A percentile compares a stretch with the other conserved stretches of the same genome.
Conservation (phyloP, 257 asterid species). For the Marsdenia floribunda region DNA sequence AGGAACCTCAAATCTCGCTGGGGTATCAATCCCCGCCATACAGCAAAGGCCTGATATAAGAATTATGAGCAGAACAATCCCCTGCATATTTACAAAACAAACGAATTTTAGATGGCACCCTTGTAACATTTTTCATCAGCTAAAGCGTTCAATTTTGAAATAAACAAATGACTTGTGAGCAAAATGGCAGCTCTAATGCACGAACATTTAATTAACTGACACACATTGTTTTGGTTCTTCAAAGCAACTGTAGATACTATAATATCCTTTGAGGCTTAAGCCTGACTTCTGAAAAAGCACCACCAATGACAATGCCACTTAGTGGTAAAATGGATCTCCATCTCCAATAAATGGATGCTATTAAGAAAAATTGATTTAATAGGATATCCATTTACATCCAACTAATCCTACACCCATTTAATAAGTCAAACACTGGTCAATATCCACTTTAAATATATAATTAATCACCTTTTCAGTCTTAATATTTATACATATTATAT, state of each 20-base stretch:
- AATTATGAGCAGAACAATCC: slow-evolving; percentile 75
- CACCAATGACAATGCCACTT: background rate
- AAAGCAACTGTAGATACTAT: background rate
- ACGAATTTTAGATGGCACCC: background rate
- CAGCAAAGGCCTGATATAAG: slow-evolving; percentile 96
- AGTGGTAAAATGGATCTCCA: too few relatives aligned
- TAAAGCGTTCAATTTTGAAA: background rate
- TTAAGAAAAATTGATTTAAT: too few relatives aligned
- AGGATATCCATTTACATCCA: too few relatives aligned
- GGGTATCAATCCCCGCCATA: slow-evolving; percentile 98
- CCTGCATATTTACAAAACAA: slow-evolving; percentile 45
- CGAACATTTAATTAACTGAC: background rate
- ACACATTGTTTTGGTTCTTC: background rate
- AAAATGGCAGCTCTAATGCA: background rate
- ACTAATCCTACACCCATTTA: too few relatives aligned
- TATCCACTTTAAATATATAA: too few relatives aligned
- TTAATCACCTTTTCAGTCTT: too few relatives aligned
- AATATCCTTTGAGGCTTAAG: background rate
- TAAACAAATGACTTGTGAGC: background rate
- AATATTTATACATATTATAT: too few relatives aligned
- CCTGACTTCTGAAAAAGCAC: background rate
- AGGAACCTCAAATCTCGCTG: slow-evolving; percentile 90
- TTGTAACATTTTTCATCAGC: background rate
- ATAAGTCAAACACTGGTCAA: too few relatives aligned
- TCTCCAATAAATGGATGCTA: too few relatives aligned